A percentile compares a stretch with the other conserved stretches of the same genome.
These are phyloP conservation scores for Ilex asprella DNA, from an alignment of 257 asterid genomes.

Conservation along the genomic window DNA sequence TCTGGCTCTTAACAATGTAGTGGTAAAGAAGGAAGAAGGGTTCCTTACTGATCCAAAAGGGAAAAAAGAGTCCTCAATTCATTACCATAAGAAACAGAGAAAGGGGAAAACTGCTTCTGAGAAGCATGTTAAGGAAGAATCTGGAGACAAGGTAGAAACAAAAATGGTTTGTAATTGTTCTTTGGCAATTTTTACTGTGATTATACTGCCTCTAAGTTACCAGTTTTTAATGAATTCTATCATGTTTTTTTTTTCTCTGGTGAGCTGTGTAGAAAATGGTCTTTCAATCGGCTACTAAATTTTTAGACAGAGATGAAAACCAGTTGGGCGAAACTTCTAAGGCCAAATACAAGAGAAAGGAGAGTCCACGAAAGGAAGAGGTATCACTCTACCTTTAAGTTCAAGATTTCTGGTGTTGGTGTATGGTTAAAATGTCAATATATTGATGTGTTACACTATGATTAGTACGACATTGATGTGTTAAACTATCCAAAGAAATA, in stretches of 20 bases:
- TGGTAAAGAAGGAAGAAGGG: slow-evolving; percentile 21
- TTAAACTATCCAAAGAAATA: too few species aligned
- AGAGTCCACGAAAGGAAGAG: not conserved
- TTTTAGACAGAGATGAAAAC: not conserved
- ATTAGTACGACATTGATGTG: too few species aligned
- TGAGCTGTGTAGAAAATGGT: slow-evolving; percentile 16
- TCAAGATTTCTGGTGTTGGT: not conserved
- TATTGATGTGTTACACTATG: too few species aligned
- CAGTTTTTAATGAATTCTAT: not conserved
- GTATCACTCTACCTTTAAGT: not conserved
- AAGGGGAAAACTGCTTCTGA: slow-evolving; percentile 7
- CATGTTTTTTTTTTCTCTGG: not conserved
- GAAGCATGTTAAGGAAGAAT: slow-evolving; percentile 13
- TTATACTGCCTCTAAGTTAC: not conserved
- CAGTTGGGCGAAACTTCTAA: not conserved
- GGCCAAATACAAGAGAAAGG: not conserved
- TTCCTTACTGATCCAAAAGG: slow-evolving; percentile 8
- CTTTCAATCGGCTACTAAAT: slow-evolving; percentile 18
- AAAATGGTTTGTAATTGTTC: slow-evolving; percentile 2
- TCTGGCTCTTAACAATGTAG: not conserved
- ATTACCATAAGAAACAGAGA: slow-evolving; percentile 14
- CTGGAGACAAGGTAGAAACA: slow-evolving; percentile 20
- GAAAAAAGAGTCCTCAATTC: slow-evolving; percentile 12
- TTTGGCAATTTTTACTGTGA: slow-evolving; percentile 6
- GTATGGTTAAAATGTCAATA: too few species aligned